Evolutionary conservation across 2,329 filamentous ascomycete species (phyloP), one percentile per base, ranked within the genome.

Genomic region (Lecanoromycetidae sp.): DNA sequence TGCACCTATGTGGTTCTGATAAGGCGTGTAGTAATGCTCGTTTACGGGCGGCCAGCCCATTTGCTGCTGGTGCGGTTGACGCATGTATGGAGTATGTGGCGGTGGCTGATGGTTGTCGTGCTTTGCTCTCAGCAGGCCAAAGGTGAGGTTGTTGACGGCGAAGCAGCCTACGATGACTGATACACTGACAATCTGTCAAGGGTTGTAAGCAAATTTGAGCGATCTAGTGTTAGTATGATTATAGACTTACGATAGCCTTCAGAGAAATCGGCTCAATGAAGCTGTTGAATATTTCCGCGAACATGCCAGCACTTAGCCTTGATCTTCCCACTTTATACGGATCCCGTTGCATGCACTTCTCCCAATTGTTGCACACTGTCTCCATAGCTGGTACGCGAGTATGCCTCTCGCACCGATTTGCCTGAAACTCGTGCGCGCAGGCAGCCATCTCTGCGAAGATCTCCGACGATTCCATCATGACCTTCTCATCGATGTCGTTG

Each of bases 211-310:
- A 34, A n/a, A 12, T 3, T 41, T 32, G 17, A 7, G n/a, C 25
- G 6, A n/a, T 12, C n/a, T 22, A 22, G n/a, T 17, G n/a, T 1
- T 8, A 27, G 29, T 15, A 25, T 20, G n/a, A 15, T 7, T 9
- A 12, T n/a, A 19, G n/a, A 43, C 48, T 13, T 51, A 53, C 52
- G 17, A 84, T 80, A 9, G 79, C 76, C 64, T 95, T 95, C 64
- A 86, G 82, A 54, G 83, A 87, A 63, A 96, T 88, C 5, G 85
- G 80, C 57, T 94, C 87, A 4, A 94, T 81, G 62, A 96, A 95
- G 58, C 83, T 82, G 61, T 96, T 95, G 64, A 96, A 82, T 33
- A 98, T 94, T 59, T 87, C 79, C 1, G 90, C 90, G 60, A 95
- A 84, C 22, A 88, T 91, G 59, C 85, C 82, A 4, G 87, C 88